These are phyloP conservation scores for Fusarium falciforme DNA, from an alignment of 2,329 filamentous ascomycete species.

Conservation along the genomic window DNA sequence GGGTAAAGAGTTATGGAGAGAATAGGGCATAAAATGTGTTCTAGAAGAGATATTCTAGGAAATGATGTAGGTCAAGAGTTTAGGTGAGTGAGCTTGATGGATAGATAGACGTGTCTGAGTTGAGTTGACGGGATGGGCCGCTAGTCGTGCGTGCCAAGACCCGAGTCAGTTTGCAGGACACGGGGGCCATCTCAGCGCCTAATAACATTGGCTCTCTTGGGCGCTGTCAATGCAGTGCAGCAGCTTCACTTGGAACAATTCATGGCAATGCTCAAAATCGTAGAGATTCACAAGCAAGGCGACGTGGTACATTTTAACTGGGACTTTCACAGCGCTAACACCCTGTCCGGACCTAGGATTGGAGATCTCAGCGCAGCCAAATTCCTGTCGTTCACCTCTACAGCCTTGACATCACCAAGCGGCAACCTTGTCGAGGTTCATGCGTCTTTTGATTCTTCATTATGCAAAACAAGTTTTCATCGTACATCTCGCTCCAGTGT, in stretches of 20 bases:
- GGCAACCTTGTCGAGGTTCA: conserved; percentile 8
- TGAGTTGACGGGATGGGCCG: neutral
- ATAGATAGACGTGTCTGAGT: neutral
- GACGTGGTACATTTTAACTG: neutral
- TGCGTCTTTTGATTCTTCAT: conserved; percentile 20
- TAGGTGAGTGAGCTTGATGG: neutral
- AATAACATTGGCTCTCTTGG: neutral
- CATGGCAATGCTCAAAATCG: neutral
- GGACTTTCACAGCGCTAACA: neutral
- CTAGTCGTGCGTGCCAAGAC: neutral
- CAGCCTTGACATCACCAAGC: neutral
- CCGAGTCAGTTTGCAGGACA: neutral
- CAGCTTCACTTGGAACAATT: neutral
- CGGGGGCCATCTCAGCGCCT: neutral
- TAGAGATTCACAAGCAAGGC: neutral
- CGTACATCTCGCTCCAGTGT: conserved; percentile 31
- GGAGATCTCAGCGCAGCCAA: neutral
- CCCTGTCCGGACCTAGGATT: neutral
- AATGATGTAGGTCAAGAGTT: neutral
- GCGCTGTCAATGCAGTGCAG: neutral
- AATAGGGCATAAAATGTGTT: neutral
- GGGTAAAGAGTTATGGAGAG: neutral
- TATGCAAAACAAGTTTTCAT: conserved; percentile 20
- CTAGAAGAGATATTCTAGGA: neutral
- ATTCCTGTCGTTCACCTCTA: neutral